Evolutionary conservation across 176 grass and related monocot species (phyloP).

Genomic region (Thinopyrum elongatum): DNA sequence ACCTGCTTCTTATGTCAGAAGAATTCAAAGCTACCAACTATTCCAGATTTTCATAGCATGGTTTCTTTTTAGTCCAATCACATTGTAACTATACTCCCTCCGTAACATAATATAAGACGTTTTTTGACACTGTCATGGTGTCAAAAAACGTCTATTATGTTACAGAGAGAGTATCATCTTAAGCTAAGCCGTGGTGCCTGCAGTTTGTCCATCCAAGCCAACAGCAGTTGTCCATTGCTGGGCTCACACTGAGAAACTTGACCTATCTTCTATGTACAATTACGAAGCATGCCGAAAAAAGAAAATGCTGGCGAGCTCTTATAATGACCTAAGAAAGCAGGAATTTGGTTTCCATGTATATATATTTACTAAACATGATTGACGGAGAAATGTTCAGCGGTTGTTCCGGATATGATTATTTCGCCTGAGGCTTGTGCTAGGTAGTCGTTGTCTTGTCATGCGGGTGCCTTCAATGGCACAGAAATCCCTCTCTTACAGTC

Average conservation of each 20-base stretch:
- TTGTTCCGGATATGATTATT: background rate
- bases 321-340: background rate
- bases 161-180: background rate
- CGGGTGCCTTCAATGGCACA: background rate
- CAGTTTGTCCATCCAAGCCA: background rate
- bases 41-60: slow-evolving; percentile 1
- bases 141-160: no score
- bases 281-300: background rate
- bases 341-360: slow-evolving; percentile 1
- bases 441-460: background rate
- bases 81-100: background rate
- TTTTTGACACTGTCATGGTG: no score
- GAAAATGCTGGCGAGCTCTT: background rate
- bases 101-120: no score
- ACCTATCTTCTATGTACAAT: background rate
- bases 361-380: background rate
- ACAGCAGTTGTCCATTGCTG: background rate
- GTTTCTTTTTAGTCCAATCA: background rate
- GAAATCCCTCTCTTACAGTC: background rate
- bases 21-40: background rate
- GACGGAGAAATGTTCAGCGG: background rate
- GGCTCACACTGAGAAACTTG: background rate
- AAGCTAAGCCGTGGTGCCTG: background rate
- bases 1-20: background rate
- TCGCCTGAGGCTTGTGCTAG: slow-evolving; percentile 8